Evolutionary conservation across 108 stramenopile species (phyloP), one percentile per base, ranked within the genome.

Genomic region (Nitzschia sp.): DNA sequence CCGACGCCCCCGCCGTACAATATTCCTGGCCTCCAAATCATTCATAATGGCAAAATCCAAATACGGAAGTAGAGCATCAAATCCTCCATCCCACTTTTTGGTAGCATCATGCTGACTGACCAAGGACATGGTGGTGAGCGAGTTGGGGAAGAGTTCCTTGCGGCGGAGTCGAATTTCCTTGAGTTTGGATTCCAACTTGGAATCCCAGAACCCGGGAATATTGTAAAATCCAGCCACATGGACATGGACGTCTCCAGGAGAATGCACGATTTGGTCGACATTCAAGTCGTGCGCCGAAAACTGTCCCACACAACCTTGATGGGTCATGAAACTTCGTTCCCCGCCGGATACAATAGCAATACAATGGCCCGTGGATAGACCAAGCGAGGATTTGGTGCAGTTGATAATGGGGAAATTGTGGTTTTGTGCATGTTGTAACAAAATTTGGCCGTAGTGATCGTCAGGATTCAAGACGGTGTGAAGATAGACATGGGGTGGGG

Each of bases 191-290:
- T 76, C 65, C 39, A 89, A 70, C 26, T 71, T 65, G 8, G 80
- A 83, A 72, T 86, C 56, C 75, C 75, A 82, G 70, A 89, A 92
- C 0, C 77, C 77, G 6, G 65, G 57, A 46, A 89, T 73, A 53
- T 87, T 92, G 76, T 77, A 92, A 69, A 72, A 92, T 43, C 90
- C 90, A 14, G 90, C 76, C 53, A 92, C 59, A 59, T 91, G 87
- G 38, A 88, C 38, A 53, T 89, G 87, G 0, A 75, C 37, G 51
- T 71, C 63, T 14, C 54, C 43, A 10, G 55, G 5, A 2, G 42
- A 56, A 2, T 53, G 26, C 40, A 75, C 53, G 12, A 81, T 53
- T 37, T 54, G 63, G 10, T 72, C 44, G 3, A 73, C 20, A 41
- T 78, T 62, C 6, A 86, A 54, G 66, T 88, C 60, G 6, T 75